Evolutionary conservation across 345 rosid genomes (phyloP), one percentile per base, ranked within the genome.

Genomic region (Syzygium grande): DNA sequence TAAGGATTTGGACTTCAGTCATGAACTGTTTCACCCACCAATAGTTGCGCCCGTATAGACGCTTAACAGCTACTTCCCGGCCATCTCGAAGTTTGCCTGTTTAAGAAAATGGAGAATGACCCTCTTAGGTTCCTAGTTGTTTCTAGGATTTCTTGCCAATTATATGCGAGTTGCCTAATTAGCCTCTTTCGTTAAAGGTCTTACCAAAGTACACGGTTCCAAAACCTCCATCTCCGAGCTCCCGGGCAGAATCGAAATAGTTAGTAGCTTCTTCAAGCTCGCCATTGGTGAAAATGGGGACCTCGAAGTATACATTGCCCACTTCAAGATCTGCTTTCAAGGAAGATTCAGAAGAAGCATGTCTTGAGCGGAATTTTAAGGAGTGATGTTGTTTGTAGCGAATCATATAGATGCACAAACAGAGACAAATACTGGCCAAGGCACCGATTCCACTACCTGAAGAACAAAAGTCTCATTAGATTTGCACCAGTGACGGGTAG

Each of bases 161-260:
- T 25, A 52, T 25, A n/a, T 41, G 6, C 41, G 16, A 30, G 54
- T 30, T 49, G 43, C 84, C 68, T 15, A 21, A 59, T 29, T 23
- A 85, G 30, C 52, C 0, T 30, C 73, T n/a, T 29, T 59, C 17
- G 3, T 85, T 30, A 41, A 30, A 80, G 27, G 3, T 89, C 91
- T 92, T 90, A 95, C 97, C 98, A 78, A 91, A 85, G 88, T 94
- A 94, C 1, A 95, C 98, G 22, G 93, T 92, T 85, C 98, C 98
- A 87, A 90, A 95, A 41, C 98, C 98, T 59, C 98, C 97, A 89
- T 93, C 95, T 86, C 97, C 98, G 21, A 95, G 92, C 87, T 92
- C 90, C 80, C 91, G 91, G 0, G 90, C 91, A 86, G 85, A 68
- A n/a, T 90, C 90, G 54, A 94, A 95, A 87, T 93, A 87, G 85